These are phyloP conservation scores for Vigna mungo DNA, from an alignment of 306 rosid genomes.

Conservation along the genomic window DNA sequence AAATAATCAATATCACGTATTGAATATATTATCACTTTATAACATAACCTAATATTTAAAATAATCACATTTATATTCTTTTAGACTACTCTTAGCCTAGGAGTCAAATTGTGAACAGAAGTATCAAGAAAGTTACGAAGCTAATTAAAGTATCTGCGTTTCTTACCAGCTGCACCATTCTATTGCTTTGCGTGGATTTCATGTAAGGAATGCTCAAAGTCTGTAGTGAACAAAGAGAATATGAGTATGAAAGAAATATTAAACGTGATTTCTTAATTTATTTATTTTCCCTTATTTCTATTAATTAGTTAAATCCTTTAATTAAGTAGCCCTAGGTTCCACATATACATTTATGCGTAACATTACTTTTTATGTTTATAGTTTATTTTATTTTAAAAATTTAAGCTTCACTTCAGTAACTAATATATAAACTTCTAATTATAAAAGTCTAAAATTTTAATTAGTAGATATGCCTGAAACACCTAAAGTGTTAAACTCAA, in stretches of 20 bases:
- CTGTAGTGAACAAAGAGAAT: constrained; percentile 46
- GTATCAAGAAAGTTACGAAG: neutral
- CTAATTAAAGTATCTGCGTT: neutral
- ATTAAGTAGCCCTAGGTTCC: neutral
- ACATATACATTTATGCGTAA: neutral
- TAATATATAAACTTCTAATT: neutral
- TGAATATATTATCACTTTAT: neutral
- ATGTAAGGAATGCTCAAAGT: constrained; percentile 66
- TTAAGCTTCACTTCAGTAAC: neutral
- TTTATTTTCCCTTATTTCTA: neutral
- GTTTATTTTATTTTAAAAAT: neutral
- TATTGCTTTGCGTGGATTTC: constrained; percentile 51
- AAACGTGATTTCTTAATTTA: neutral
- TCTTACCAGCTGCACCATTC: constrained; percentile 58
- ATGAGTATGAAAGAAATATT: neutral
- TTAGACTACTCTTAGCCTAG: neutral
- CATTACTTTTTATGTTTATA: neutral
- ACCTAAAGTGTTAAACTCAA: neutral
- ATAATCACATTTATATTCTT: neutral
- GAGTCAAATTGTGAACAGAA: neutral
- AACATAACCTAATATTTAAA: neutral
- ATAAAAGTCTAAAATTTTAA: neutral
- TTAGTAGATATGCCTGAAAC: neutral
- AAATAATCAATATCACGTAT: neutral
- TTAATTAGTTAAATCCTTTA: neutral